Conservation (phyloP, 2,329 filamentous ascomycete species). For the Dothiorella sarmentorum region DNA sequence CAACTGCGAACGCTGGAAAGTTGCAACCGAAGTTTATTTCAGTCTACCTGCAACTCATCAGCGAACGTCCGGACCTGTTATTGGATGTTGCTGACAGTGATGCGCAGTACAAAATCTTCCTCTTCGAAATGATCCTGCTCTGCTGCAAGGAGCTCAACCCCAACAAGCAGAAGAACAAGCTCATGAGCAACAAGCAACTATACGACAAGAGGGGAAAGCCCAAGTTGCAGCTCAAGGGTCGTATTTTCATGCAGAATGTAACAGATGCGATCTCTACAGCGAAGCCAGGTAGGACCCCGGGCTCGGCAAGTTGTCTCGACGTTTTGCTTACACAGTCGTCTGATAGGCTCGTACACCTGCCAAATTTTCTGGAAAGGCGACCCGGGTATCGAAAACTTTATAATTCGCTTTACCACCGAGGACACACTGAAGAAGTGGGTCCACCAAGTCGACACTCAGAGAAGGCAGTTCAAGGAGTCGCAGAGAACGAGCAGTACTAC, state of each 20-base stretch:
- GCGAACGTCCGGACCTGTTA: not conserved
- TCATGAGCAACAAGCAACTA: slow-evolving; percentile 67
- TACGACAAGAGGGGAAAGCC: slow-evolving; percentile 71
- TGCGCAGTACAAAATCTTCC: slow-evolving; percentile 89
- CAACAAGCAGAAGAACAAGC: slow-evolving; percentile 70
- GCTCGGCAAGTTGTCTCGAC: not conserved
- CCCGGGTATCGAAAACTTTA: slow-evolving; percentile 91
- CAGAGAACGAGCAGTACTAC: slow-evolving; percentile 41
- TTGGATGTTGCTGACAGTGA: slow-evolving; percentile 10
- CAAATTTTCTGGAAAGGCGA: slow-evolving; percentile 99
- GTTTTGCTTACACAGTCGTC: not conserved
- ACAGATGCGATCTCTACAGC: slow-evolving; percentile 86
- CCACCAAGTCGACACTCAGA: slow-evolving; percentile 70
- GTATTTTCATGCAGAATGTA: slow-evolving; percentile 99
- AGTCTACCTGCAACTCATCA: slow-evolving; percentile 5
- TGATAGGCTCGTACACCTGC: slow-evolving; percentile 79
- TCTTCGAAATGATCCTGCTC: slow-evolving; percentile 91
- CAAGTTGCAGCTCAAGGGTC: slow-evolving; percentile 83
- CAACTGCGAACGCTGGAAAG: not conserved
- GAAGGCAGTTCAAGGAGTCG: slow-evolving; percentile 52
- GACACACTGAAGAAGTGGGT: slow-evolving; percentile 94
- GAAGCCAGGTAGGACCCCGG: slow-evolving; percentile 69
- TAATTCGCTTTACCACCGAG: slow-evolving; percentile 89
- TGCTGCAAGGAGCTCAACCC: slow-evolving; percentile 94
- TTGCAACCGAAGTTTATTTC: slow-evolving; percentile 17